A percentile compares a stretch with the other conserved stretches of the same genome.
These are phyloP conservation scores for Dendrothele bispora DNA, from an alignment of 768 basidiomycete genomes.

Conservation along the genomic window DNA sequence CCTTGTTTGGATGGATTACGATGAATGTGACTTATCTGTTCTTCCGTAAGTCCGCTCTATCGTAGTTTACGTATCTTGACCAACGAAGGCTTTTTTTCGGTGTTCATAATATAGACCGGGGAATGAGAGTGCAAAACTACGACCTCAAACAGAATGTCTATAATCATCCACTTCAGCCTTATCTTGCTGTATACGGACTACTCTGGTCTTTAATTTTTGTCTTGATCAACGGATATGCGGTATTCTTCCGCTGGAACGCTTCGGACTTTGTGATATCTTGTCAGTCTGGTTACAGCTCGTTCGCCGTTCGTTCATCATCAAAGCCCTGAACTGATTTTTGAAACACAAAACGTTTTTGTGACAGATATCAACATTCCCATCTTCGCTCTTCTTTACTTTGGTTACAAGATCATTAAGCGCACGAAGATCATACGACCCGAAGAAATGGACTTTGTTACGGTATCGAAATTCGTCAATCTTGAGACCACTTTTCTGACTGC, in stretches of 20 bases:
- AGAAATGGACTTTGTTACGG: constrained; percentile 75
- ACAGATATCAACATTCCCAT: constrained; percentile 51
- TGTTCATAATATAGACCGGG: constrained; percentile 45
- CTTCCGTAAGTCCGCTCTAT: constrained; percentile 57
- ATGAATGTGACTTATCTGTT: constrained; percentile 72
- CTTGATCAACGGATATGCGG: constrained; percentile 48
- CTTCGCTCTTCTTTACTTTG: constrained; percentile 40
- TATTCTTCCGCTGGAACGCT: constrained; percentile 65
- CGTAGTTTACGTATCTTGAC: no score
- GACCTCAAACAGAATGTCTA: constrained; percentile 64
- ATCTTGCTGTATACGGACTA: constrained; percentile 66
- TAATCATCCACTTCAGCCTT: constrained; percentile 61
- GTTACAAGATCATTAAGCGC: constrained; percentile 41
- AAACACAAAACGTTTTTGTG: background rate
- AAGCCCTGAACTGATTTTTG: background rate
- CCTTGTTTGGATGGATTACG: constrained; percentile 66
- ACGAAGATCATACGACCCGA: constrained; percentile 53
- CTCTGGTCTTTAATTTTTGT: constrained; percentile 65
- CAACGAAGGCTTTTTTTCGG: background rate
- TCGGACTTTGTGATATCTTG: constrained; percentile 45
- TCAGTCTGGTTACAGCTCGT: background rate
- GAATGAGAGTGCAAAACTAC: constrained; percentile 63
- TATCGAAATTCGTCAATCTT: constrained; percentile 17
- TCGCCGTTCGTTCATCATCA: background rate
- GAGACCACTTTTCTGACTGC: background rate